Conservation (phyloP, 768 basidiomycete genomes). For the Krasilnikovozyma curviuscula region DNA sequence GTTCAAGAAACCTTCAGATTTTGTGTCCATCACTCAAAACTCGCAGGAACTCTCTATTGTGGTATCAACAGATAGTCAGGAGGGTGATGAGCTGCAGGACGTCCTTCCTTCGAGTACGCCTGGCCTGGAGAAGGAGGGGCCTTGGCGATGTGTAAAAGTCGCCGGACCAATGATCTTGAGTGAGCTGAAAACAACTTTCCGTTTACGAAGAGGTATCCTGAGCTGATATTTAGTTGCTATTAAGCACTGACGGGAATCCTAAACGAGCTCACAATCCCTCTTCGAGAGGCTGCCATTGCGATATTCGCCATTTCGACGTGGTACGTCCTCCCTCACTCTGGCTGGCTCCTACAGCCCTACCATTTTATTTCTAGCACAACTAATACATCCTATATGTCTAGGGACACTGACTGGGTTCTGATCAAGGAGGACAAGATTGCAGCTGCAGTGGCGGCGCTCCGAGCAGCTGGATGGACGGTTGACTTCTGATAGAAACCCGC, state of each 20-base stretch:
- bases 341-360: not conserved
- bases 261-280: constrained; percentile 36
- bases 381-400: constrained; percentile 16
- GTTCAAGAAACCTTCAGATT: constrained; percentile 16
- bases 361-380: not conserved
- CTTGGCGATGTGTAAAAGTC: constrained; percentile 28
- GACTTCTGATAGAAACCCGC: too few relatives aligned
- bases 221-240: not conserved
- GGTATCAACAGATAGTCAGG: not conserved
- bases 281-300: constrained; percentile 36
- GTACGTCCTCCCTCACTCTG: constrained; percentile 24
- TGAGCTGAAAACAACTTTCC: constrained; percentile 14
- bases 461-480: constrained; percentile 38
- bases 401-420: constrained; percentile 50
- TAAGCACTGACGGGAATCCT: constrained; percentile 41
- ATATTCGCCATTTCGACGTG: constrained; percentile 48
- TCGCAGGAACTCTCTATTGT: constrained; percentile 42
- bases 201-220: not conserved
- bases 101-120: too few relatives aligned
- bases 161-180: constrained; percentile 49
- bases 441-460: constrained; percentile 31
- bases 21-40: constrained; percentile 43
- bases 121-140: constrained; percentile 25
- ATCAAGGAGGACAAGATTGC: constrained; percentile 33
- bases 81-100: constrained; percentile 14